Base-by-base conservation (phyloP, 2,329 filamentous ascomycete species). In the Juglanconis oblonga region DNA sequence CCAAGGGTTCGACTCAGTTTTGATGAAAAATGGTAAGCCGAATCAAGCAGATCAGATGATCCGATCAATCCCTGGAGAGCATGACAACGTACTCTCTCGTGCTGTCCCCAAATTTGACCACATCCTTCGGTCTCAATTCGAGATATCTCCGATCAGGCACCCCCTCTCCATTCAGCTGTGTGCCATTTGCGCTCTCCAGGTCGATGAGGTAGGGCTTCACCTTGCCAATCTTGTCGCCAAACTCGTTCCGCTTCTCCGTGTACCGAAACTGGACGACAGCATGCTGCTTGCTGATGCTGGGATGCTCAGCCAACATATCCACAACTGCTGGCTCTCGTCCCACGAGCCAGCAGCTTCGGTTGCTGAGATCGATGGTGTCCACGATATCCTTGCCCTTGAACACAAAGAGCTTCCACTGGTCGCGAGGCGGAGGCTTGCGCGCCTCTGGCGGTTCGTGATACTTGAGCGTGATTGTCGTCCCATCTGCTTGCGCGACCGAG, bases 391-490 rank as follows among this genome's bases (percentile, higher is more conserved):
- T 74, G 10, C 87, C 90, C 71, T 97, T 97, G 83, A 99, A 99
- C 29, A 97, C 84, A 72, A 96, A 98, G 52, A 99, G 79, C 62
- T 91, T 90, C 94, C 94, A 99, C 59, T 85, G 78, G 66, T 95
- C 87, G 57, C 86, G 88, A 1, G 88, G 71, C 0, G 93, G 82
- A 0, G 95, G 91, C 67, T 97, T 97, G 61, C 95, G 89, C 53
- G 94, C 91, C 77, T 99, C 95, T 10, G 91, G 79, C 1, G 95
- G 95, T 75, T 99, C 95, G 76, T 97, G 91, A 74, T 99, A 99
- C 78, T 98, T 98, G 51, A 99, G 84, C 3, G 91, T 86, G 57
- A 97, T 87, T 29, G 83, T 83, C 3, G 87, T 89, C 59, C 91
- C 91, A 68, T 87, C 86, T 32, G 85, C 85, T 64, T 96, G 87